phyloP scores from a whole-genome alignment of 805 yeast genomes.

The Candida qinlingensis region DNA sequence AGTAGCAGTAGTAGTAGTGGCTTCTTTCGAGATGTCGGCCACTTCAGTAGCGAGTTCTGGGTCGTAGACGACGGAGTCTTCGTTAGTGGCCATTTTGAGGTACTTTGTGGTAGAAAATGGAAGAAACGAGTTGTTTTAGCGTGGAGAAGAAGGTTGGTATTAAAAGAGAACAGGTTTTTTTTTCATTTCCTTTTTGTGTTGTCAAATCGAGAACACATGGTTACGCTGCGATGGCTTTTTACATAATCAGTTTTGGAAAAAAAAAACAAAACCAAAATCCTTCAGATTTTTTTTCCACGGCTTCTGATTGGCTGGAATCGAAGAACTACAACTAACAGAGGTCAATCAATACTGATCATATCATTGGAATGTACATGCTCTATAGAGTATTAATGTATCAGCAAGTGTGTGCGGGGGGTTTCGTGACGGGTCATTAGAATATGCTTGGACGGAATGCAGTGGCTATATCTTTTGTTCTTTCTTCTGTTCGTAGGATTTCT shows the following conservation, averaged over 20 bases:
- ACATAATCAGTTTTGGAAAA: no score
- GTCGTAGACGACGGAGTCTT: background rate
- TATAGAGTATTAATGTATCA: background rate
- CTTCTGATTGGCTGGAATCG: constrained; percentile 8
- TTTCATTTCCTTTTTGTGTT: no score
- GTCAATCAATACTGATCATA: no score
- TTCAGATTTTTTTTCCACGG: background rate
- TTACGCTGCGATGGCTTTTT: no score
- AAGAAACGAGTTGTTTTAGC: background rate
- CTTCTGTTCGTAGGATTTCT: constrained; percentile 21
- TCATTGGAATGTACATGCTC: no score
- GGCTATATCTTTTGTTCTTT: constrained; percentile 5
- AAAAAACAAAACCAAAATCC: no score
- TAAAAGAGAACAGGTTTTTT: no score
- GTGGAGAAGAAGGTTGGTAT: background rate
- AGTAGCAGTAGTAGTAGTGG: background rate
- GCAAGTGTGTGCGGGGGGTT: background rate
- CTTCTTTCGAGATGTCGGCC: background rate
- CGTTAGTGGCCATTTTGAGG: background rate
- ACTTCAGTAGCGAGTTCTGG: background rate
- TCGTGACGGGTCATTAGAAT: background rate
- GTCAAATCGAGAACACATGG: no score
- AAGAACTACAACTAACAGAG: background rate
- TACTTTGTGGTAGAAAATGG: background rate
- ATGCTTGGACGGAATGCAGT: background rate